A percentile compares a stretch with the other conserved stretches of the same genome.
Conservation (phyloP, 163 green algal genomes). For the Chloroidium sp. region DNA sequence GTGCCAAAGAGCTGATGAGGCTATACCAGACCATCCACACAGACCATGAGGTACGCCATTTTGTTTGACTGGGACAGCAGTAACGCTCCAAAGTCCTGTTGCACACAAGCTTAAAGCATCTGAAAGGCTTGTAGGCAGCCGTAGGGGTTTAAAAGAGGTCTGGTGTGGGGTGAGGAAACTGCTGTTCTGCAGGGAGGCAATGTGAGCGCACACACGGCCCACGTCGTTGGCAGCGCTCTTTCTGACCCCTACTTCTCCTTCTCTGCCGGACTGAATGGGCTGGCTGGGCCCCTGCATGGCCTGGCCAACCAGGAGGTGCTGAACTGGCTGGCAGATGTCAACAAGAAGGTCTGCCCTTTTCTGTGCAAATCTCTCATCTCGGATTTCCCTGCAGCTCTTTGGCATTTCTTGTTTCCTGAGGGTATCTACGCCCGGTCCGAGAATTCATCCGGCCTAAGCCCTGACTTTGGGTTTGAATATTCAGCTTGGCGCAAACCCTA, state of each 20-base stretch:
- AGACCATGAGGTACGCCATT: conserved; percentile 63
- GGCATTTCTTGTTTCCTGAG: too few species aligned
- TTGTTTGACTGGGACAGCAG: not conserved
- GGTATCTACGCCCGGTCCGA: too few species aligned
- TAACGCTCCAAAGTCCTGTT: too few species aligned
- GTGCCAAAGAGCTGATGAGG: conserved; percentile 84
- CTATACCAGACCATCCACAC: conserved; percentile 96
- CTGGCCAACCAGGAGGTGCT: conserved; percentile 96
- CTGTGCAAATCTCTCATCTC: not conserved
- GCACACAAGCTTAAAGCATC: too few species aligned
- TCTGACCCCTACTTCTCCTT: conserved; percentile 95
- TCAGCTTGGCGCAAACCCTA: conserved; percentile 67
- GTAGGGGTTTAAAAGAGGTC: too few species aligned
- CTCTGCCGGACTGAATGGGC: conserved; percentile 84
- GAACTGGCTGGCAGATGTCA: conserved; percentile 31
- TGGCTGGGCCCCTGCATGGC: conserved; percentile 94
- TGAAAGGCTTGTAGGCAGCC: too few species aligned
- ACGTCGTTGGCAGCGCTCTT: conserved; percentile 89
- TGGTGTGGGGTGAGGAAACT: too few species aligned
- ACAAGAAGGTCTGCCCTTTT: conserved; percentile 1
- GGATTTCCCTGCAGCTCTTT: too few species aligned
- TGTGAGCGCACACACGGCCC: conserved; percentile 88
- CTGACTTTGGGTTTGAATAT: not conserved
- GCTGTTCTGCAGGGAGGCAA: conserved; percentile 70
- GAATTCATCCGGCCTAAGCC: too few species aligned